phyloP scores from a whole-genome alignment of 805 yeast species.

The Sungouiella thailandica region DNA sequence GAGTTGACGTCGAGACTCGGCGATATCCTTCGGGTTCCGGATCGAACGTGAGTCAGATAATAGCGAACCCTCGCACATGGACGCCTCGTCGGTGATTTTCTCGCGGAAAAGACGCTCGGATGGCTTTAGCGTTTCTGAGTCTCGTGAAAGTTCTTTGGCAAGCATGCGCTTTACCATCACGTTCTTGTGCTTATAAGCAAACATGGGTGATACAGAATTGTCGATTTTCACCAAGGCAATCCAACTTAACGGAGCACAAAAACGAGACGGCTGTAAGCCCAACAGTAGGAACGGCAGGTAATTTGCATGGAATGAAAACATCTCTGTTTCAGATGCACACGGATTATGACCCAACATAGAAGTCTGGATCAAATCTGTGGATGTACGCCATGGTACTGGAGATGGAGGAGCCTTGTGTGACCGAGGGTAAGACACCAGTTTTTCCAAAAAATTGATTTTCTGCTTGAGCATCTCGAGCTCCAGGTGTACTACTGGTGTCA shows the following conservation, averaged over 20 bases:
- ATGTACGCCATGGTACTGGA: background rate
- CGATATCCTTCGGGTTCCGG: background rate
- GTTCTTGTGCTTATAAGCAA: conserved; percentile 11
- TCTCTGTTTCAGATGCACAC: conserved; percentile 18
- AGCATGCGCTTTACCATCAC: background rate
- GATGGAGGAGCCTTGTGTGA: background rate
- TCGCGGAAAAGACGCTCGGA: conserved; percentile 1
- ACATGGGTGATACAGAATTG: conserved; percentile 12
- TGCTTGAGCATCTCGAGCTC: conserved; percentile 17
- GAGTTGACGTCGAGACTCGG: conserved; percentile 1
- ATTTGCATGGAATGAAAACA: conserved; percentile 31
- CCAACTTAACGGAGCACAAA: conserved; percentile 14
- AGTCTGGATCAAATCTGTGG: background rate
- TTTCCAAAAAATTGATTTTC: conserved; percentile 17
- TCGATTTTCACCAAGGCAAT: conserved; percentile 13
- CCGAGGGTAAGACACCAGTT: conserved; percentile 7
- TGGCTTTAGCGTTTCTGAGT: background rate
- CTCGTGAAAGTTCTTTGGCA: background rate
- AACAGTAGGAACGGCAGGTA: conserved; percentile 15
- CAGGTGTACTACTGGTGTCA: conserved; percentile 7
- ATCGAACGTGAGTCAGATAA: background rate
- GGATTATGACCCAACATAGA: conserved; percentile 13
- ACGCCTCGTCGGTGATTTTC: conserved; percentile 4
- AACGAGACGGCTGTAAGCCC: conserved; percentile 7
- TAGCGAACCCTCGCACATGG: conserved; percentile 4